These are phyloP conservation scores for Dendrobium catenatum DNA, from an alignment of 106 monocot genomes.

Conservation along the genomic window DNA sequence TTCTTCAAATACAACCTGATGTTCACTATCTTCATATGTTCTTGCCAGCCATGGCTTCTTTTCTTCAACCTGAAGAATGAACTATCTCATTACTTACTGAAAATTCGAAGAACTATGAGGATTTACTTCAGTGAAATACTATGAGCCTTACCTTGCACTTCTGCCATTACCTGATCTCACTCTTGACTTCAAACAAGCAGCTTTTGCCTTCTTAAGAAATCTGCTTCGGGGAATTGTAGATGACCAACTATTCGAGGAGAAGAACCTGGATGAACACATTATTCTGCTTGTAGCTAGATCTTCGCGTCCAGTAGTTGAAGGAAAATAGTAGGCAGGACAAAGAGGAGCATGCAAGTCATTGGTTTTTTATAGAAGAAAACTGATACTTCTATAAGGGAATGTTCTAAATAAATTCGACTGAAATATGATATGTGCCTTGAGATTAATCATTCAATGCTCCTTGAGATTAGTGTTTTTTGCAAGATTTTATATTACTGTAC, in stretches of 20 bases:
- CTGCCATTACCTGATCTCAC: not conserved
- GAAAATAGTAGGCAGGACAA: not conserved
- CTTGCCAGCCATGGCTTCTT: not conserved
- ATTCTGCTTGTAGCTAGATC: not conserved
- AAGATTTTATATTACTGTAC: too few relatives aligned
- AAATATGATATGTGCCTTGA: not conserved
- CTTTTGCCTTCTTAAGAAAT: not conserved
- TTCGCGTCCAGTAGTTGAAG: not conserved
- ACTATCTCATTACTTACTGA: not conserved
- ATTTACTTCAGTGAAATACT: not conserved
- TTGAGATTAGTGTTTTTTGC: too few relatives aligned
- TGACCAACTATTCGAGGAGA: not conserved
- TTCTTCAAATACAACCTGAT: slow-evolving; percentile 41
- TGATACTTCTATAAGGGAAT: not conserved
- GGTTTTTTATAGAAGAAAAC: not conserved
- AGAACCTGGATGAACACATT: not conserved
- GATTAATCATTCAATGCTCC: too few relatives aligned
- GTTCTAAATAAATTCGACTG: not conserved
- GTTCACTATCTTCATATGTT: slow-evolving; percentile 27
- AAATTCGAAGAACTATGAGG: not conserved
- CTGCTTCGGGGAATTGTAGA: not conserved
- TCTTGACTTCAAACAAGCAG: not conserved
- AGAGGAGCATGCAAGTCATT: not conserved
- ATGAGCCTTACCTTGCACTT: not conserved
- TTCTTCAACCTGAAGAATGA: not conserved